These are phyloP conservation scores for Alternaria rosae DNA, from an alignment of 2,329 filamentous ascomycete genomes.

Conservation along the genomic window DNA sequence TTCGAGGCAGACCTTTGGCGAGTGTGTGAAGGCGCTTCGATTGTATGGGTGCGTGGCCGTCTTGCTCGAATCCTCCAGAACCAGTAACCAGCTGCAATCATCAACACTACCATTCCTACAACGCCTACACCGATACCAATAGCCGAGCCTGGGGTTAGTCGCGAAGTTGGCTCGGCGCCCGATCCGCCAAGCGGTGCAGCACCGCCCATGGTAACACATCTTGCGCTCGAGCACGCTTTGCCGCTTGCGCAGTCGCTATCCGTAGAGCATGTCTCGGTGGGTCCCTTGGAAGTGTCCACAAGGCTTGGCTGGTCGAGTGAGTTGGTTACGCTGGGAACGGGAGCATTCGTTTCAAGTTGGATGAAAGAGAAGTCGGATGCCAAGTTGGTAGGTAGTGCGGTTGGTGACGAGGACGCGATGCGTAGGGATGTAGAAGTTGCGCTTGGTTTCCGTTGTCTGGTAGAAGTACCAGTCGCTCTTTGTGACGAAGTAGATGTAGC, in stretches of 20 bases:
- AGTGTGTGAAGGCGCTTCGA: constrained; percentile 18
- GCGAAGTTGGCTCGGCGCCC: constrained; percentile 22
- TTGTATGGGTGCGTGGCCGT: constrained; percentile 18
- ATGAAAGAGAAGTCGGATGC: constrained; percentile 13
- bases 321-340: constrained; percentile 1
- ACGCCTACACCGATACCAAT: constrained; percentile 40
- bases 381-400: constrained; percentile 5
- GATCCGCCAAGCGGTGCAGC: constrained; percentile 30
- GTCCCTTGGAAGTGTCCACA: constrained; percentile 7
- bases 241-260: constrained; percentile 36
- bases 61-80: constrained; percentile 28
- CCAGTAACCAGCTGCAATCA: constrained; percentile 32
- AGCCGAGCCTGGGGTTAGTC: constrained; percentile 29
- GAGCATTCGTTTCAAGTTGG: constrained; percentile 22
- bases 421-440: constrained; percentile 2
- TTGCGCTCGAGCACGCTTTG: constrained; percentile 31
- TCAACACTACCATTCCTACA: constrained; percentile 26
- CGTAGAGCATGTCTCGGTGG: constrained; percentile 28
- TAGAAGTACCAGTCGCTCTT: constrained; percentile 11
- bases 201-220: constrained; percentile 26
- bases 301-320: neutral
- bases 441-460: neutral
- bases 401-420: constrained; percentile 7
- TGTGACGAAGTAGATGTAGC: constrained; percentile 1
- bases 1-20: constrained; percentile 25